phyloP scores from a whole-genome alignment of 2,329 filamentous ascomycete genomes.

The Aspergillus latus region DNA sequence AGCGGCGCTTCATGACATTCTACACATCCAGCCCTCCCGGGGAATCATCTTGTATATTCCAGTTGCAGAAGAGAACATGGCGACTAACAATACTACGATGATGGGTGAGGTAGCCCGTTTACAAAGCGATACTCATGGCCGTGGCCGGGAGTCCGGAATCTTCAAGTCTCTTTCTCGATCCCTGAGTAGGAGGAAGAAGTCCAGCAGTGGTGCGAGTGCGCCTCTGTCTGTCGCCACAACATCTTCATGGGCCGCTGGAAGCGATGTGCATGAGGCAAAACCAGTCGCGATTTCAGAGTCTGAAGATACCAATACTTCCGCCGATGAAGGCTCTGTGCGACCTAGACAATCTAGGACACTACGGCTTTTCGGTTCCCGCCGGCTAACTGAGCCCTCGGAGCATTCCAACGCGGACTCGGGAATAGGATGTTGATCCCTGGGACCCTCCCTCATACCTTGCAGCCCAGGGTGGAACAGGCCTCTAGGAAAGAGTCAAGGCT shows the following conservation, averaged over 20 bases:
- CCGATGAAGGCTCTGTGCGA: constrained; percentile 12
- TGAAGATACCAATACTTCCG: constrained; percentile 9
- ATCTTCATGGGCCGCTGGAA: constrained; percentile 19
- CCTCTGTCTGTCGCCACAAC: constrained; percentile 26
- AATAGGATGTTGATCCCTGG: neutral
- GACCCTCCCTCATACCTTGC: too few relatives aligned
- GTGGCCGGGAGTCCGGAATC: constrained; percentile 36
- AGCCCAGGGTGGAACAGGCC: too few relatives aligned
- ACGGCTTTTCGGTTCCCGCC: constrained; percentile 21
- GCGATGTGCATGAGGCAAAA: constrained; percentile 3
- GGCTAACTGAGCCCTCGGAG: constrained; percentile 9
- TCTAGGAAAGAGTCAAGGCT: too few relatives aligned
- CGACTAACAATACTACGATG: constrained; percentile 68
- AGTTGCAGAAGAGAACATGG: constrained; percentile 69
- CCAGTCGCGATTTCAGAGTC: neutral
- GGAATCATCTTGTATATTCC: constrained; percentile 73
- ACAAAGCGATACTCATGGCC: constrained; percentile 47
- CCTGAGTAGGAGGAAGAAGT: constrained; percentile 39
- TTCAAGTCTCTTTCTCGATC: constrained; percentile 42
- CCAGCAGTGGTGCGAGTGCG: constrained; percentile 29
- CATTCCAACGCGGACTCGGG: neutral
- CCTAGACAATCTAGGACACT: constrained; percentile 28
- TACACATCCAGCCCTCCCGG: constrained; percentile 65
- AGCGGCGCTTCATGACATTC: constrained; percentile 67
- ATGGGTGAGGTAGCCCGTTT: constrained; percentile 65